Conservation (phyloP, 768 basidiomycete genomes). For the Termitomyces sp. region DNA sequence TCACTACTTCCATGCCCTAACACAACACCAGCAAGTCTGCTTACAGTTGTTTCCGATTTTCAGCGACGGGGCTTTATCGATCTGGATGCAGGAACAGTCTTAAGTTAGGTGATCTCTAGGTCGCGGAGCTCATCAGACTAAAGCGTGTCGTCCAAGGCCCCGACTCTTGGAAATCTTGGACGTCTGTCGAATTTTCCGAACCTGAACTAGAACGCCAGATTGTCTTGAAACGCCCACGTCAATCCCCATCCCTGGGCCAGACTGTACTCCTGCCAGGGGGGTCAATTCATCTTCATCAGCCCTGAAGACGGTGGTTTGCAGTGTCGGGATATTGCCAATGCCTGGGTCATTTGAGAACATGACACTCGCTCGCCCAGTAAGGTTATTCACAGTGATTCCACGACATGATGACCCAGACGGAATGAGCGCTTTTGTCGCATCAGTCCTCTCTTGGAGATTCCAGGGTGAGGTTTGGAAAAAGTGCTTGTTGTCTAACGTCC, state of each 20-base stretch:
- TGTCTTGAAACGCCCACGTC: background rate
- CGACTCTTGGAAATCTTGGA: background rate
- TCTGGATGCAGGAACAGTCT: background rate
- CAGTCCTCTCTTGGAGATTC: too few relatives aligned
- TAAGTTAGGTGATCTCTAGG: background rate
- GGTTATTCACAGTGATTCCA: background rate
- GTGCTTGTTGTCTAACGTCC: too few relatives aligned
- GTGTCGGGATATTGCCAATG: background rate
- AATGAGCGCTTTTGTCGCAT: too few relatives aligned
- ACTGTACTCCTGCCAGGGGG: background rate
- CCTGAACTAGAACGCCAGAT: background rate
- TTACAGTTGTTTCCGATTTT: background rate
- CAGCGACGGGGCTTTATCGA: conserved; percentile 6
- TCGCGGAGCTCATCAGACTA: background rate
- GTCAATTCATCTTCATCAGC: background rate
- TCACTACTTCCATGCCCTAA: conserved; percentile 32
- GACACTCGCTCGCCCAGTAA: background rate
- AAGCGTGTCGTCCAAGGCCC: conserved; percentile 7
- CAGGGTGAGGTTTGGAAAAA: too few relatives aligned
- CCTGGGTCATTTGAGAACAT: background rate
- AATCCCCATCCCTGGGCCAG: background rate
- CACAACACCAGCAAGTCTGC: conserved; percentile 33
- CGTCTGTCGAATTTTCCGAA: background rate
- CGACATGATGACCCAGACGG: too few relatives aligned
- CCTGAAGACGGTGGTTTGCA: background rate